phyloP scores from a whole-genome alignment of 345 rosid species.

The Streptanthus diversifolius region DNA sequence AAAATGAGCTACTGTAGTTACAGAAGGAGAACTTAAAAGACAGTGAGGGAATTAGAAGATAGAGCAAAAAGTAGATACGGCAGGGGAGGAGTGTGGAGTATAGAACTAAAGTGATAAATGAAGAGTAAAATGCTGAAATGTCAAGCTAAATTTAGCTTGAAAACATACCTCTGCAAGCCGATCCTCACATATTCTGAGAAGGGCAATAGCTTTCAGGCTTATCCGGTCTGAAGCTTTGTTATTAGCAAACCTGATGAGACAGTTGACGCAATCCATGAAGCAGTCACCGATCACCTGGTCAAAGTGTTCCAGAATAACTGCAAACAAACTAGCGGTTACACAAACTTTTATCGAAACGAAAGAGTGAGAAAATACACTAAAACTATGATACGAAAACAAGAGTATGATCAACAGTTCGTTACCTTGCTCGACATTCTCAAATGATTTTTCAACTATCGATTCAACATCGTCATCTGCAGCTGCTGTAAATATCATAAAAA shows the following conservation, averaged over 20 bases:
- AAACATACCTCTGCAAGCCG: slow-evolving; percentile 90
- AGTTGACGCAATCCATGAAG: slow-evolving; percentile 98
- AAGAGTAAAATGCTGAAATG: background rate
- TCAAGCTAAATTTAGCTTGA: slow-evolving; percentile 4
- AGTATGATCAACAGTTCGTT: slow-evolving; percentile 13
- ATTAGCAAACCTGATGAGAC: slow-evolving; percentile 95
- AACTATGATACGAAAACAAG: slow-evolving; percentile 1
- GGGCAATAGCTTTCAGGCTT: slow-evolving; percentile 99
- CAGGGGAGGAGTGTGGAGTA: background rate
- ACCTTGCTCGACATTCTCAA: slow-evolving; percentile 96
- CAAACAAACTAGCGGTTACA: slow-evolving; percentile 42
- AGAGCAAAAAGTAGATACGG: background rate
- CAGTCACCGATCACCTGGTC: slow-evolving; percentile 98
- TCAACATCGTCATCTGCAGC: slow-evolving; percentile 87
- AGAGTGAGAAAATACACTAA: slow-evolving; percentile 8
- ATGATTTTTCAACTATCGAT: slow-evolving; percentile 83
- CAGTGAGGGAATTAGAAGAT: slow-evolving; percentile 5
- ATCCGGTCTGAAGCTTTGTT: slow-evolving; percentile 86
- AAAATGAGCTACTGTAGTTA: slow-evolving; percentile 12
- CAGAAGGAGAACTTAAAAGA: background rate
- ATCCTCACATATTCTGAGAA: slow-evolving; percentile 97
- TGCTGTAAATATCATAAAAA: slow-evolving; percentile 89
- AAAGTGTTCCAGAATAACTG: slow-evolving; percentile 98
- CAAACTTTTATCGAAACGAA: slow-evolving; percentile 17
- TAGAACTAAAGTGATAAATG: background rate